Evolutionary conservation across 1,284 basidiomycete species (phyloP).

Genomic region (Rhodotorula mucilaginosa): DNA sequence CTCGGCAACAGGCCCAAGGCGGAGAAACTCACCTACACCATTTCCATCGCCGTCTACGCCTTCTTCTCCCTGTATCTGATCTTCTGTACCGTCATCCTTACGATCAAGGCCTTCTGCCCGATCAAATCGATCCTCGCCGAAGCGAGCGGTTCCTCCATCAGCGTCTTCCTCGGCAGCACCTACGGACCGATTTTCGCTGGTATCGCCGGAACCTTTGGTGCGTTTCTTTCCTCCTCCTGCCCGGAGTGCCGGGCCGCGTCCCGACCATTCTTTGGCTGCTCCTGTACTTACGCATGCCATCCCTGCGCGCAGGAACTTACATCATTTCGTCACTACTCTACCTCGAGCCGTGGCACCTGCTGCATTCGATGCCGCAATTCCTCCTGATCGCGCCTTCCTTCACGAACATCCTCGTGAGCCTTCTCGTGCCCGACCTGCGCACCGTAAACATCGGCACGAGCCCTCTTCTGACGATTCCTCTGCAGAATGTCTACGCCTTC

Average conservation of each 20-base stretch:
- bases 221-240: slow-evolving; percentile 54
- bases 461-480: neutral
- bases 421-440: too few species aligned
- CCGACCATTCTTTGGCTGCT: slow-evolving; percentile 59
- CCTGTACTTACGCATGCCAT: slow-evolving; percentile 48
- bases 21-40: slow-evolving; percentile 74
- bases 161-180: slow-evolving; percentile 34
- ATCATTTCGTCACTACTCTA: slow-evolving; percentile 84
- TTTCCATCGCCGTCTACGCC: slow-evolving; percentile 68
- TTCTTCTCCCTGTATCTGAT: slow-evolving; percentile 62
- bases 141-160: slow-evolving; percentile 5
- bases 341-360: slow-evolving; percentile 97
- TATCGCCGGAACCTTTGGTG: slow-evolving; percentile 72
- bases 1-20: slow-evolving; percentile 95
- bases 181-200: slow-evolving; percentile 69
- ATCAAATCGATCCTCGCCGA: slow-evolving; percentile 19
- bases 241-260: slow-evolving; percentile 48
- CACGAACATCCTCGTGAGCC: slow-evolving; percentile 64
- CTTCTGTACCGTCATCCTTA: slow-evolving; percentile 79
- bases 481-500: slow-evolving; percentile 79
- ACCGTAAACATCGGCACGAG: too few species aligned
- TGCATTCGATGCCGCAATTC: slow-evolving; percentile 94
- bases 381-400: slow-evolving; percentile 51
- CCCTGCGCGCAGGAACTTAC: slow-evolving; percentile 63
- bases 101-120: slow-evolving; percentile 66